Evolutionary conservation across 2,329 filamentous ascomycete species (phyloP).

Genomic region (Chlorencoelia australis): DNA sequence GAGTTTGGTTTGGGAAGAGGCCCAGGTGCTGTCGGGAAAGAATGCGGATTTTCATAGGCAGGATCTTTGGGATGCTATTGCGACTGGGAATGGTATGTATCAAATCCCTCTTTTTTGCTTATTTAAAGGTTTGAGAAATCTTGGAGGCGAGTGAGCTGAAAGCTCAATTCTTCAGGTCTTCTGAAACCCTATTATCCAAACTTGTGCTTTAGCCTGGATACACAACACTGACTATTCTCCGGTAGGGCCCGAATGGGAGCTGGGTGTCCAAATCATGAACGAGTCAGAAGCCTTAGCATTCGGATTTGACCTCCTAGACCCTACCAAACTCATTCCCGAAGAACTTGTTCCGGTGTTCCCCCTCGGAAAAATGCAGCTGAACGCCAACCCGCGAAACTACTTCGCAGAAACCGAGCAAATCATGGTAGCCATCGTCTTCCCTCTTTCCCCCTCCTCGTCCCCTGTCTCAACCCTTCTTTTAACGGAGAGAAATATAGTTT

Average conservation of each 20-base stretch:
- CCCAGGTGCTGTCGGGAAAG: slow-evolving; percentile 31
- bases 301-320: slow-evolving; percentile 41
- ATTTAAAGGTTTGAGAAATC: no score
- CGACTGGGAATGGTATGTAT: slow-evolving; percentile 39
- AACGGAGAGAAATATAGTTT: neutral
- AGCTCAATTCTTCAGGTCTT: no score
- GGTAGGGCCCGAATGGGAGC: slow-evolving; percentile 41
- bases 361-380: slow-evolving; percentile 38
- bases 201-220: no score
- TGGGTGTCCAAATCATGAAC: slow-evolving; percentile 43
- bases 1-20: slow-evolving; percentile 40
- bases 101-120: no score
- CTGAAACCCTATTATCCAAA: no score
- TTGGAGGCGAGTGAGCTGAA: no score
- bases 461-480: neutral
- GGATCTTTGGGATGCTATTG: slow-evolving; percentile 43
- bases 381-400: slow-evolving; percentile 38
- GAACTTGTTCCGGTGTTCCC: slow-evolving; percentile 35
- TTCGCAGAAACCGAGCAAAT: slow-evolving; percentile 59
- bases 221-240: no score
- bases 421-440: slow-evolving; percentile 21
- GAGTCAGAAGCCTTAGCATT: slow-evolving; percentile 41
- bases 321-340: slow-evolving; percentile 45
- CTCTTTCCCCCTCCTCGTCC: neutral
- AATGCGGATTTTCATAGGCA: slow-evolving; percentile 39